A percentile compares a stretch with the other conserved stretches of the same genome.
Evolutionary conservation across 2,329 filamentous ascomycete genomes (phyloP).

Genomic region (Cordyceps sp.): DNA sequence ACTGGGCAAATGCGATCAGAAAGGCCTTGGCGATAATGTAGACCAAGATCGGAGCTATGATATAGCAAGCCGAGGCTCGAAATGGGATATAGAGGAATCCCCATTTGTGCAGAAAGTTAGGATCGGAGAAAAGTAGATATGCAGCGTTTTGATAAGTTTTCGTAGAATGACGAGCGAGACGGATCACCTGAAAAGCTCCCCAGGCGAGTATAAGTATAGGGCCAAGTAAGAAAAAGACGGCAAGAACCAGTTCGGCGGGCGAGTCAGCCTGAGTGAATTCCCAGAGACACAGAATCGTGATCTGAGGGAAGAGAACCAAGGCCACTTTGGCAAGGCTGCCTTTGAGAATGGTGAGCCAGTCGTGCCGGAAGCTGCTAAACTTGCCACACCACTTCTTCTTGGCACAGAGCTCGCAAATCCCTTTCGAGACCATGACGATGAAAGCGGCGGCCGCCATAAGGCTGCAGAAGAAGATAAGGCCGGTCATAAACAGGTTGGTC

Average conservation of each 20-base stretch:
- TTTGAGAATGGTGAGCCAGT: slow-evolving; percentile 84
- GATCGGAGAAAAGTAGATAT: slow-evolving; percentile 92
- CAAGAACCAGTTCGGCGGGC: slow-evolving; percentile 68
- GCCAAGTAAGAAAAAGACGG: slow-evolving; percentile 75
- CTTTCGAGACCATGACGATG: slow-evolving; percentile 65
- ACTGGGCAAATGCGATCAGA: slow-evolving; percentile 72
- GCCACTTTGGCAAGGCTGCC: slow-evolving; percentile 85
- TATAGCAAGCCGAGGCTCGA: slow-evolving; percentile 90
- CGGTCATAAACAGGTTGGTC: slow-evolving; percentile 88
- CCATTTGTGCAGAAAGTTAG: slow-evolving; percentile 91
- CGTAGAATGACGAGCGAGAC: slow-evolving; percentile 75
- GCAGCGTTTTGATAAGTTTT: slow-evolving; percentile 89
- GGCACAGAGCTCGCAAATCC: slow-evolving; percentile 56
- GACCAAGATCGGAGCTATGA: slow-evolving; percentile 61
- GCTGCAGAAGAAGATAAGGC: slow-evolving; percentile 73
- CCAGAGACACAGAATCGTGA: slow-evolving; percentile 83
- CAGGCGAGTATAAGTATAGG: slow-evolving; percentile 64
- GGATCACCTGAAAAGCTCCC: slow-evolving; percentile 81
- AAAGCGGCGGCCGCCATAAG: slow-evolving; percentile 63
- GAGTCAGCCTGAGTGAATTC: slow-evolving; percentile 81
- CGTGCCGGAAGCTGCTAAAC: slow-evolving; percentile 86
- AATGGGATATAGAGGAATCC: slow-evolving; percentile 96
- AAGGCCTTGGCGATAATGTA: slow-evolving; percentile 80
- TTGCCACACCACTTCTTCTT: slow-evolving; percentile 66
- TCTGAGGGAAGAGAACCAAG: slow-evolving; percentile 81